These are phyloP conservation scores for Polytrichum commune DNA, from an alignment of 225 moss, liverwort and hornwort species.

Conservation along the genomic window DNA sequence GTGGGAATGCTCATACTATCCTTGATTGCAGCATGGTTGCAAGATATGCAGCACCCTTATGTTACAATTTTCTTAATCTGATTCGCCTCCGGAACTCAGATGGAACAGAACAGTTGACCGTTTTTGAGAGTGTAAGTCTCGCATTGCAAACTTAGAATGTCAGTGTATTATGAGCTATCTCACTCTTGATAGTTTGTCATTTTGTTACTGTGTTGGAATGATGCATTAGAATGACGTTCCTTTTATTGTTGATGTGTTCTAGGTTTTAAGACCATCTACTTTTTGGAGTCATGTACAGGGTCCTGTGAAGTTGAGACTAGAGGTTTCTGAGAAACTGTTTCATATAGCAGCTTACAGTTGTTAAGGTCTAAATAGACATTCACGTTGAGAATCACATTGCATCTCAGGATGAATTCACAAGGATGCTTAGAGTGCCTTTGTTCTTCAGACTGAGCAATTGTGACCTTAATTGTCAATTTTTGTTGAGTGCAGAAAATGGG, in stretches of 20 bases:
- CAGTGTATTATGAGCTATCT: background rate
- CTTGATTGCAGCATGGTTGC: slow-evolving; percentile 84
- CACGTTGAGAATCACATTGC: background rate
- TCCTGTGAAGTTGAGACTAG: too few species aligned
- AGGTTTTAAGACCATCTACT: too few species aligned
- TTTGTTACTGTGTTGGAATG: too few species aligned
- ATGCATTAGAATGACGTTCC: too few species aligned
- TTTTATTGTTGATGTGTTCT: too few species aligned
- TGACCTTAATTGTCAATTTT: slow-evolving; percentile 17
- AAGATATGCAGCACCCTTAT: slow-evolving; percentile 94
- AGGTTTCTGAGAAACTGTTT: too few species aligned
- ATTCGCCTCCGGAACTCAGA: slow-evolving; percentile 60
- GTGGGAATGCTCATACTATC: background rate
- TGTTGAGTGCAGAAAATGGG: slow-evolving; percentile 91
- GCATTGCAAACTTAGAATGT: background rate
- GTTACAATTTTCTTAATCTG: slow-evolving; percentile 89
- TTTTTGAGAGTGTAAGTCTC: slow-evolving; percentile 87
- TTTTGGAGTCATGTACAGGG: too few species aligned
- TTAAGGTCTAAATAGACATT: too few species aligned
- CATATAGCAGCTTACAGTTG: too few species aligned
- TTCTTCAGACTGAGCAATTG: too few species aligned
- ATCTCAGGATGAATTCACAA: background rate
- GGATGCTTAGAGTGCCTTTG: too few species aligned
- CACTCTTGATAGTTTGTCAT: too few species aligned
- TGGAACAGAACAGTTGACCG: slow-evolving; percentile 47